Evolutionary conservation across 1,284 basidiomycete species (phyloP).

Genomic region (Leccinum solheimii): DNA sequence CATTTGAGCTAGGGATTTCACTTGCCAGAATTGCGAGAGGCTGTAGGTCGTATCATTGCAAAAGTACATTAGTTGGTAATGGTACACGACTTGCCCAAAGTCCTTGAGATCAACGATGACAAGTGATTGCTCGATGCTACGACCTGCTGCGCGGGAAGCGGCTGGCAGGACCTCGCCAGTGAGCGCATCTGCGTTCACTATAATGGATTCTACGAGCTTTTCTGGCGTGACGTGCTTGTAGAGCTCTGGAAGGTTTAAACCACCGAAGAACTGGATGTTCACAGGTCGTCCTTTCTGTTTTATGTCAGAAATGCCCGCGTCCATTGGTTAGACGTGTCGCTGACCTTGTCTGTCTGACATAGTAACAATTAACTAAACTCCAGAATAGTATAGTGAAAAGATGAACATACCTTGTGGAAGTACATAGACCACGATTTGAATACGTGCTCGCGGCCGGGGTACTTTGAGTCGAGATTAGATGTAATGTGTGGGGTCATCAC

Average conservation of each 20-base stretch:
- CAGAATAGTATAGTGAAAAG: background rate
- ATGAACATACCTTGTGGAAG: conserved; percentile 61
- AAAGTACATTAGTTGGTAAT: background rate
- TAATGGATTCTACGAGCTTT: conserved; percentile 60
- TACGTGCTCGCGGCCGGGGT: conserved; percentile 63
- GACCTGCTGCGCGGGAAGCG: conserved; percentile 52
- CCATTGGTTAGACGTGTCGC: conserved; percentile 5
- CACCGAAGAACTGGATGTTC: conserved; percentile 63
- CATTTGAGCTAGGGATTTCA: conserved; percentile 56
- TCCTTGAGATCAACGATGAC: conserved; percentile 69
- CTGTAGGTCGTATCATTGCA: conserved; percentile 34
- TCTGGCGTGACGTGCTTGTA: conserved; percentile 62
- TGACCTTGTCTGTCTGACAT: conserved; percentile 59
- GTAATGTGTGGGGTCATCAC: background rate
- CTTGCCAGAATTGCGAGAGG: conserved; percentile 70
- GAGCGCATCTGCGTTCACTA: conserved; percentile 63
- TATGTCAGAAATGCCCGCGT: conserved; percentile 4
- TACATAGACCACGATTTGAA: conserved; percentile 74
- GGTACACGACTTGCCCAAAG: conserved; percentile 50
- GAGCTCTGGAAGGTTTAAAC: conserved; percentile 59
- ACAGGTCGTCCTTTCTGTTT: conserved; percentile 64
- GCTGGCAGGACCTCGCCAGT: conserved; percentile 68
- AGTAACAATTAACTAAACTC: background rate
- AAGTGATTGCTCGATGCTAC: conserved; percentile 49
- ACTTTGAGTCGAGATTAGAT: conserved; percentile 41